Base-by-base conservation (phyloP, 1,139 yeast genomes). In the Magnusiomyces tetraspermus region DNA sequence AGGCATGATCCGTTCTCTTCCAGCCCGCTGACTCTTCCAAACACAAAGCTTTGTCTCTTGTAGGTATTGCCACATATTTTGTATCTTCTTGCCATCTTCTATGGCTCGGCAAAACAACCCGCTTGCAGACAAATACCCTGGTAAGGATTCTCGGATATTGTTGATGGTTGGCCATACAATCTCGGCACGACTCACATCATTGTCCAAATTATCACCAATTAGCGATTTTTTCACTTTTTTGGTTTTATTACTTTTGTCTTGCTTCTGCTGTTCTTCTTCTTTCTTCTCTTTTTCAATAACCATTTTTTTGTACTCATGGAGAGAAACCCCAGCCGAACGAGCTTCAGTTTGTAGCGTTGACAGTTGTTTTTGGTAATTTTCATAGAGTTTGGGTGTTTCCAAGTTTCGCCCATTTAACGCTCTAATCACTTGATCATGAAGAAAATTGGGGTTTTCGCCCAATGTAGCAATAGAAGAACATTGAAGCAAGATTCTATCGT, bases 1-100 rank as follows among this genome's bases (percentile, higher is more conserved):
- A 1, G 72, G 71, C 28, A 69, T 67, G 13, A 67, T 65, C 21
- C 65, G 51, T 19, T 61, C 59, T 5, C 71, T 54, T 10, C 65
- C 64, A 2, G 70, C 63, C 33, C 54, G 46, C n/a, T 48, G 44
- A 1, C 67, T 64, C 17, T 48, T 48, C 71, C 71, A 68, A n/a
- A 51, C 45, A 43, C 59, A 53, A 36, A 68, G 56, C 17, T 52
- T 51, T 0, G 67, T 23, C 15, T 8, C 21, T 38, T 38, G 22
- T 3, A 38, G 15, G 15, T 38, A 38, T 15, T 38, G 24, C 42
- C 42, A 38, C 42, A 38, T 38, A 13, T 17, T 22, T 3, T 13
- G n/a, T 5, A 28, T 17, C 31, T 24, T 43, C 23, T 15, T 15
- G 15, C 31, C 13, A 8, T 23, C 21, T 36, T 36, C 49, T 37